A percentile compares a stretch with the other conserved stretches of the same genome.
Conservation (phyloP, 495 filamentous ascomycete genomes). For the Friedmanniomyces endolithicus region DNA sequence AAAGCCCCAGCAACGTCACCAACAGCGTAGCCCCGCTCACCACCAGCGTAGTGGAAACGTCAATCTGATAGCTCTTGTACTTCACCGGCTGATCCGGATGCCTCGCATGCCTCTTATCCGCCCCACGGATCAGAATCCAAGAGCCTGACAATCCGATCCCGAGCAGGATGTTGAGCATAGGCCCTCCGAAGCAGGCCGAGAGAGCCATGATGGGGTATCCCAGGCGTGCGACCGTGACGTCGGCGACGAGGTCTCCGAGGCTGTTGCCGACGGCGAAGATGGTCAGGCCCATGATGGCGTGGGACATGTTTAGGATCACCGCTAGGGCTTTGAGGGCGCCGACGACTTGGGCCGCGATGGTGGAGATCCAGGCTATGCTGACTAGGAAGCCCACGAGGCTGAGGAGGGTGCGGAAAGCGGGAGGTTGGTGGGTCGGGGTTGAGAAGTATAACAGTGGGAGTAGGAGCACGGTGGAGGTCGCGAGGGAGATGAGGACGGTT, state of each 20-base stretch:
- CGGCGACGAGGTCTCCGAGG: conserved; percentile 84
- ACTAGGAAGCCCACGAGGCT: conserved; percentile 89
- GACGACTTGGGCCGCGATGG: conserved; percentile 91
- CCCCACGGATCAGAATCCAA: conserved; percentile 61
- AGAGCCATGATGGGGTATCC: conserved; percentile 97
- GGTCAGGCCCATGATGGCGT: conserved; percentile 90
- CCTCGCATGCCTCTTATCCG: conserved; percentile 40
- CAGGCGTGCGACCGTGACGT: conserved; percentile 83
- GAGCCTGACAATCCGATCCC: conserved; percentile 82
- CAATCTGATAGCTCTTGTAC: conserved; percentile 53
- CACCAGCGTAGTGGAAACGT: conserved; percentile 70
- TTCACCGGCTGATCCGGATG: conserved; percentile 43
- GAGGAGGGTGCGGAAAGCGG: conserved; percentile 57
- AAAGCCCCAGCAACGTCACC: conserved; percentile 61
- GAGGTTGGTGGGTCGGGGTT: conserved; percentile 39
- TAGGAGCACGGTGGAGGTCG: conserved; percentile 55
- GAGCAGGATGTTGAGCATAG: conserved; percentile 93
- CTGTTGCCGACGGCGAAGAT: conserved; percentile 96
- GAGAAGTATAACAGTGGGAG: conserved; percentile 52
- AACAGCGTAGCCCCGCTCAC: conserved; percentile 72
- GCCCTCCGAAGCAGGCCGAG: conserved; percentile 88
- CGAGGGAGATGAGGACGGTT: conserved; percentile 54
- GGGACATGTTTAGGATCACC: conserved; percentile 82
- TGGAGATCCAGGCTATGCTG: conserved; percentile 87
- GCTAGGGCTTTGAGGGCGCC: conserved; percentile 88